Conservation (phyloP, 441 rosid species). For the Capsella rubella region DNA sequence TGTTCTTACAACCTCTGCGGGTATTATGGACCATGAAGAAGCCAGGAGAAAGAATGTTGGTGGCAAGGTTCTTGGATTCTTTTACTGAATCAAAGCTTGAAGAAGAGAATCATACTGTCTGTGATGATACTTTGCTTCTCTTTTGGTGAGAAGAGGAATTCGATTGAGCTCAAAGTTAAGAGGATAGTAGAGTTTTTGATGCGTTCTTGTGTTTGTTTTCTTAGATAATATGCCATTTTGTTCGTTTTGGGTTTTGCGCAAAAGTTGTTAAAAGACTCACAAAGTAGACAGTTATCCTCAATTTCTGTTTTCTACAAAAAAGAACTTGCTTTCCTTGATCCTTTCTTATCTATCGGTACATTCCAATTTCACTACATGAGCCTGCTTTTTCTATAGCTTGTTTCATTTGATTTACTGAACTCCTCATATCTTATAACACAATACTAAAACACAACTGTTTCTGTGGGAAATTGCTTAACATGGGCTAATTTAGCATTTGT, state of each 20-base stretch:
- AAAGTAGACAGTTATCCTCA: conserved; percentile 32
- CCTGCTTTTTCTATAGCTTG: no score
- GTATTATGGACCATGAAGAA: conserved; percentile 83
- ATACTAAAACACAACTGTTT: not conserved
- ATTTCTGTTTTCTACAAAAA: not conserved
- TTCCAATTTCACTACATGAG: not conserved
- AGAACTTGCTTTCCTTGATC: conserved; percentile 3
- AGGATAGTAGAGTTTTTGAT: conserved; percentile 38
- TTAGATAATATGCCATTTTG: conserved; percentile 39
- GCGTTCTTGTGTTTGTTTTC: conserved; percentile 28
- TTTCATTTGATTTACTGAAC: no score
- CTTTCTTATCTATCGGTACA: conserved; percentile 12
- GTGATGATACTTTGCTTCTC: conserved; percentile 35
- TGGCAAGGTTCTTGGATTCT: conserved; percentile 75
- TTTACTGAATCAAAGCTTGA: conserved; percentile 46
- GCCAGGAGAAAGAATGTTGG: conserved; percentile 83
- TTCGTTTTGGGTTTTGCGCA: conserved; percentile 21
- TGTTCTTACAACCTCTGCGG: conserved; percentile 75
- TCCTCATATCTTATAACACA: not conserved
- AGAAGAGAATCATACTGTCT: not conserved
- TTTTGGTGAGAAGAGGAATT: conserved; percentile 37
- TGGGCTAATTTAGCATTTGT: not conserved
- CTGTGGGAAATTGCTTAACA: not conserved
- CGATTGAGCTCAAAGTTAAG: conserved; percentile 33
- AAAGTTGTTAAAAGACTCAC: conserved; percentile 17